Percentiles rank a stretch among this genome's conserved stretches.
phyloP scores from a whole-genome alignment of 2,329 filamentous ascomycete species.

The Incumbomyces delicatus region DNA sequence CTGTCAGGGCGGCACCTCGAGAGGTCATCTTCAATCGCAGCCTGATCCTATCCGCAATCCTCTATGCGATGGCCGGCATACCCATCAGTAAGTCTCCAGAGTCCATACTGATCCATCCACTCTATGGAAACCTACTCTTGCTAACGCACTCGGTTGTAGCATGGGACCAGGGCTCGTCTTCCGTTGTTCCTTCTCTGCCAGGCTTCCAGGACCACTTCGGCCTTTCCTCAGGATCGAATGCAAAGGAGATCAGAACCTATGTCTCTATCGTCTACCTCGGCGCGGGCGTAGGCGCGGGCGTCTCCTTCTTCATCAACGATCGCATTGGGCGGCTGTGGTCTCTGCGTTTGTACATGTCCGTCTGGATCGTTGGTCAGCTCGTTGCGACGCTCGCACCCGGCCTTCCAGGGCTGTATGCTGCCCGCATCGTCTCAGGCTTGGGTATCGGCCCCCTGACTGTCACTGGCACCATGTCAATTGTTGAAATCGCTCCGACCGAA shows the following conservation, averaged over 20 bases:
- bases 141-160: slow-evolving; percentile 13
- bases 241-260: slow-evolving; percentile 26
- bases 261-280: slow-evolving; percentile 31
- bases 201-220: slow-evolving; percentile 30
- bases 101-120: too few relatives aligned
- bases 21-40: slow-evolving; percentile 10
- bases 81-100: background rate
- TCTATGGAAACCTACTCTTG: too few relatives aligned
- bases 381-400: slow-evolving; percentile 16
- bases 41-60: slow-evolving; percentile 5
- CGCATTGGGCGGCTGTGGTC: slow-evolving; percentile 33
- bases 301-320: slow-evolving; percentile 34
- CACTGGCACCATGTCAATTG: slow-evolving; percentile 30
- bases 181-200: slow-evolving; percentile 26
- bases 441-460: slow-evolving; percentile 33
- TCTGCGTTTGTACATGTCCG: slow-evolving; percentile 28
- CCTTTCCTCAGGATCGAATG: slow-evolving; percentile 24
- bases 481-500: slow-evolving; percentile 32
- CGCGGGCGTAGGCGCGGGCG: slow-evolving; percentile 22
- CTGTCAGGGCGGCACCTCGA: slow-evolving; percentile 6
- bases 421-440: slow-evolving; percentile 30
- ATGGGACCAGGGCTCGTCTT: slow-evolving; percentile 27
- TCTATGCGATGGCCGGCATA: slow-evolving; percentile 8
- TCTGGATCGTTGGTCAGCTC: slow-evolving; percentile 22
- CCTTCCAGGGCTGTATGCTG: slow-evolving; percentile 26